phyloP scores from a whole-genome alignment of 345 rosid species.

The Eucalyptus virginea region DNA sequence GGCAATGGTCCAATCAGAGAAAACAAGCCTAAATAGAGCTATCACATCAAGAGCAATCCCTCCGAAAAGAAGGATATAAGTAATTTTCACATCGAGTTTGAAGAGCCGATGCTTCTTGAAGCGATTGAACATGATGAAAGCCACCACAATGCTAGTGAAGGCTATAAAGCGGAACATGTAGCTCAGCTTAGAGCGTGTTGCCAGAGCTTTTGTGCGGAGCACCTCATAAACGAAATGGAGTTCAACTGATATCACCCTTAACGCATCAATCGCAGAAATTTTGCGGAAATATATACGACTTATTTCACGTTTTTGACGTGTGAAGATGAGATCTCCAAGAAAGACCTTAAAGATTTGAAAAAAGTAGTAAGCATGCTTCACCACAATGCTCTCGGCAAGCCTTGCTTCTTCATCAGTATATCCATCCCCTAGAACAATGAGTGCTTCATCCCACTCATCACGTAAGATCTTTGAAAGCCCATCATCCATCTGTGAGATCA shows the following conservation, averaged over 20 bases:
- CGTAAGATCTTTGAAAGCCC: too few relatives aligned
- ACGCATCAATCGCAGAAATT: too few relatives aligned
- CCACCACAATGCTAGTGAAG: not conserved
- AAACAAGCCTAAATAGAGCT: not conserved
- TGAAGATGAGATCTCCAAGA: not conserved
- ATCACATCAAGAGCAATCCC: not conserved
- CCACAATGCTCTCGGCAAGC: not conserved
- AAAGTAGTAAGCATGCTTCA: not conserved
- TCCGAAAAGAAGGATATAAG: not conserved
- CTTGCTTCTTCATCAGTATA: not conserved
- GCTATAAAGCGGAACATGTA: not conserved
- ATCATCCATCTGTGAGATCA: not conserved
- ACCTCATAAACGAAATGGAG: too few relatives aligned
- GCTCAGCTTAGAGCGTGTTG: too few relatives aligned
- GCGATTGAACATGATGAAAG: not conserved
- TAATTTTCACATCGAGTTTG: not conserved
- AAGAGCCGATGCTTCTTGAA: not conserved
- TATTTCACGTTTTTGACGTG: accelerated
- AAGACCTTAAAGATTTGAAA: not conserved
- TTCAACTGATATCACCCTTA: too few relatives aligned
- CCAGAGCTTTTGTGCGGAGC: too few relatives aligned
- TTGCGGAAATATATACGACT: not conserved
- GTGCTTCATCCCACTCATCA: not conserved
- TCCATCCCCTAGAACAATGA: accelerated
- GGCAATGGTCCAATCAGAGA: not conserved